Evolutionary conservation across 345 rosid genomes (phyloP).

Genomic region (Linum usitatissimum): DNA sequence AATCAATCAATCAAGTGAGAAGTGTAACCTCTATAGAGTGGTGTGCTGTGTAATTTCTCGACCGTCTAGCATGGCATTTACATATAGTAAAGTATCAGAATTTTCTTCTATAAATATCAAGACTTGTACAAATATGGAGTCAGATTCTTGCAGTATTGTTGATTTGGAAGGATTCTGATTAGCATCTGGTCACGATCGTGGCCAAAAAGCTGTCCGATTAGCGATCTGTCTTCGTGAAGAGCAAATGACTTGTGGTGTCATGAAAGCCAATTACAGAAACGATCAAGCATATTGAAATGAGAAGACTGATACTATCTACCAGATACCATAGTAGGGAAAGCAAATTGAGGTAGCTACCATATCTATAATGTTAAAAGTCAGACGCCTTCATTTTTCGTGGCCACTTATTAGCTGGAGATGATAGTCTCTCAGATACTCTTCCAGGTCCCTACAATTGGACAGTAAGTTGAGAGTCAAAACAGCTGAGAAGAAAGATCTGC

Average conservation of each 20-base stretch:
- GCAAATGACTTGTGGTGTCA: background rate
- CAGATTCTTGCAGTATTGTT: background rate
- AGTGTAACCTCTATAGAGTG: too few relatives aligned
- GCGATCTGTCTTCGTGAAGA: background rate
- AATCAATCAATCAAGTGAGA: too few relatives aligned
- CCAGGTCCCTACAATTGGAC: background rate
- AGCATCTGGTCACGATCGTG: background rate
- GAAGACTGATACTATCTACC: background rate
- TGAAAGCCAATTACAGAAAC: background rate
- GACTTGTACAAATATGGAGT: background rate
- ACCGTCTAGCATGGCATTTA: too few relatives aligned
- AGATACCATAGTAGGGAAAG: background rate
- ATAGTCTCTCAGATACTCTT: background rate
- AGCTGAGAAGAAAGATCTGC: background rate
- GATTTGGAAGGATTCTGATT: too few relatives aligned
- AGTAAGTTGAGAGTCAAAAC: background rate
- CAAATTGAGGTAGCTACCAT: background rate
- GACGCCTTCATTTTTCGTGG: constrained; percentile 2
- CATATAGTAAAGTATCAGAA: too few relatives aligned
- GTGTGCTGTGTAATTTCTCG: too few relatives aligned
- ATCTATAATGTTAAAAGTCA: background rate
- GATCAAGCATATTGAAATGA: background rate
- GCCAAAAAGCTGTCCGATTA: background rate
- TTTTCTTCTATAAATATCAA: too few relatives aligned
- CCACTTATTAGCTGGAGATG: constrained; percentile 2